Base-by-base conservation (phyloP, 2,329 filamentous ascomycete species). In the Seiridium cupressi region DNA sequence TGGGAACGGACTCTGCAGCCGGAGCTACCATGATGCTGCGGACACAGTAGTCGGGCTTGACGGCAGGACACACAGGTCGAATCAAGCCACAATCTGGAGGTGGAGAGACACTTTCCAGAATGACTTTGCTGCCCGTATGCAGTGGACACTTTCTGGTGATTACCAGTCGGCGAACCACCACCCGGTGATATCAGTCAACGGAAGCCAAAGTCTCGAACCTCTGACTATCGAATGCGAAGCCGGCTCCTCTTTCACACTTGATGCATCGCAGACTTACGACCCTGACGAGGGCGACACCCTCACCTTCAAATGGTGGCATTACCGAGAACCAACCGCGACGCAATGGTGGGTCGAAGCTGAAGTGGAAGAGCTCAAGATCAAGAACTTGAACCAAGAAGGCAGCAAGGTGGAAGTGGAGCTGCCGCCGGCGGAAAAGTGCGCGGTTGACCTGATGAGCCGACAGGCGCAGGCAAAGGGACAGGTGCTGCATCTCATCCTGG, bases 231-330 rank as follows among this genome's bases (percentile, higher is more conserved):
- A 72, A 32, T 73, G 71, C 0, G 70, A 73, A 49, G 70, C 74
- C 3, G 74, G 72, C 3, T 63, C 70, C 7, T 69, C 64, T 0
- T 64, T 80, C 26, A 69, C 63, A 0, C 67, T 81, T 0, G 77
- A 81, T 60, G 78, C 77, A 0, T 73, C 72, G 1, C 67, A 67
- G 48, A 76, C 74, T 1, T 79, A 76, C 55, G 77, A 80, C 62
- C 76, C 77, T 0, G 76, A 81, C 61, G 53, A 55, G 55, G 64
- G 62, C 5, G 71, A 72, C 47, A 35, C 10, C 26, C 63, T 81
- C 36, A 70, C 68, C 6, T 81, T 78, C 67, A 73, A 73, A 44
- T 81, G 79, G 79, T 78, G 74, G 64, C 77, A 81, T 44, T 81
- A 82, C 63, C 51, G 60, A 3, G 68, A 70, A 55, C 55, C 55